Conservation (phyloP, 306 rosid genomes). For the Corylus heterophylla region DNA sequence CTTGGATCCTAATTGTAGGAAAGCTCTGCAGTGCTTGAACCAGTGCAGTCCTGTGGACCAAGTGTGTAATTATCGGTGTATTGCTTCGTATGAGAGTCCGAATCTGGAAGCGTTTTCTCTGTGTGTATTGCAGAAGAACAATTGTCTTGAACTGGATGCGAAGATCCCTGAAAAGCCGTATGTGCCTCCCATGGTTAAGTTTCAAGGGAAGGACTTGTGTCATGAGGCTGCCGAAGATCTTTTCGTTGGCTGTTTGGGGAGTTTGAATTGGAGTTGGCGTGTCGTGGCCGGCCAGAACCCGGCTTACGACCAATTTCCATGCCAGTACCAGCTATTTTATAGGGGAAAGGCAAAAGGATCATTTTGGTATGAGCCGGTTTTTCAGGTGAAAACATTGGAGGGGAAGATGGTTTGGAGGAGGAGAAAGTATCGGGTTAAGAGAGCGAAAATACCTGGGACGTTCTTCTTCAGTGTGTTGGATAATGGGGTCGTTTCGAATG, state of each 20-base stretch:
- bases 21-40: conserved; percentile 84
- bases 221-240: conserved; percentile 73
- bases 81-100: conserved; percentile 77
- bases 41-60: conserved; percentile 86
- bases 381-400: conserved; percentile 79
- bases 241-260: conserved; percentile 83
- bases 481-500: conserved; percentile 87
- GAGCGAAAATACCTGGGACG: conserved; percentile 67
- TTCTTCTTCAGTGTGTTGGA: conserved; percentile 78
- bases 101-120: conserved; percentile 82
- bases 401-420: conserved; percentile 83
- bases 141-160: conserved; percentile 80
- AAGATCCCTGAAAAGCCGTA: conserved; percentile 63
- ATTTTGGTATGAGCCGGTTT: conserved; percentile 90
- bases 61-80: conserved; percentile 81
- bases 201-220: conserved; percentile 45
- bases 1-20: conserved; percentile 79
- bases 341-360: conserved; percentile 85
- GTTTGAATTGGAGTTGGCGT: conserved; percentile 86
- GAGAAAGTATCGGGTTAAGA: conserved; percentile 71
- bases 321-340: conserved; percentile 83
- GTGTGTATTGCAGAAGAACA: conserved; percentile 84
- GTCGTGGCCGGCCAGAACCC: conserved; percentile 88
- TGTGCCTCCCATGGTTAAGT: conserved; percentile 56
- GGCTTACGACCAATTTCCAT: conserved; percentile 86